Base-by-base conservation (phyloP, 306 rosid species). In the Prunus mongolica region DNA sequence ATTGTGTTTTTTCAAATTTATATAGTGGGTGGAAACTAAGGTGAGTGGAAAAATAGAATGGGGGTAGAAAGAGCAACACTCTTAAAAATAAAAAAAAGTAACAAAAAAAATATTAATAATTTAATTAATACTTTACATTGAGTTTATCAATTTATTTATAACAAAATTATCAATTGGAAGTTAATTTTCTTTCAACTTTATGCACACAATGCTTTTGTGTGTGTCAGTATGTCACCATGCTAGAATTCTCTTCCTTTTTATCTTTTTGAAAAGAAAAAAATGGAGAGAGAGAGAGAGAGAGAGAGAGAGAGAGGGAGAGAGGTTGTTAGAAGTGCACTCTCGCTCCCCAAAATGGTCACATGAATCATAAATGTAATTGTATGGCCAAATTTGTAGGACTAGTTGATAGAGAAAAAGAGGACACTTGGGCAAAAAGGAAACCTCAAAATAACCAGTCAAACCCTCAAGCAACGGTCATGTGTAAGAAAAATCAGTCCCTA, bases 401-500 rank as follows among this genome's bases (percentile, higher is more conserved):
- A 28, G 50, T 60, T 56, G 73, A 1, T 20, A 45, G 65, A 25
- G 6, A n/a, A 30, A 38, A 46, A 47, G 27, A 71, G 16, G 61
- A 65, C 65, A 22, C 45, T 13, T 76, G 79, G 75, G 71, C 62
- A 49, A 51, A 65, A 76, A 70, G 12, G n/a, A 24, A 78, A 78
- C 89, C 88, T 84, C 79, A 76, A 65, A 82, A 63, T 71, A 70
- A 65, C 15, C 10, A 54, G 84, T 80, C 75, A 71, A 58, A 75
- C 9, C 85, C 79, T 60, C 64, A 51, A 67, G 72, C 70, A 71
- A 75, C 75, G 81, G 76, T 78, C 70, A 25, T 76, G 69, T 75
- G 72, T 82, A 63, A 71, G 64, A 78, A 85, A 71, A 24, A 63
- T 63, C 69, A 71, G 65, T 14, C 68, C 79, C 45, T 55, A 34